Evolutionary conservation across 164 flowering plant genomes (phyloP).

Genomic region (Taxillus chinensis): DNA sequence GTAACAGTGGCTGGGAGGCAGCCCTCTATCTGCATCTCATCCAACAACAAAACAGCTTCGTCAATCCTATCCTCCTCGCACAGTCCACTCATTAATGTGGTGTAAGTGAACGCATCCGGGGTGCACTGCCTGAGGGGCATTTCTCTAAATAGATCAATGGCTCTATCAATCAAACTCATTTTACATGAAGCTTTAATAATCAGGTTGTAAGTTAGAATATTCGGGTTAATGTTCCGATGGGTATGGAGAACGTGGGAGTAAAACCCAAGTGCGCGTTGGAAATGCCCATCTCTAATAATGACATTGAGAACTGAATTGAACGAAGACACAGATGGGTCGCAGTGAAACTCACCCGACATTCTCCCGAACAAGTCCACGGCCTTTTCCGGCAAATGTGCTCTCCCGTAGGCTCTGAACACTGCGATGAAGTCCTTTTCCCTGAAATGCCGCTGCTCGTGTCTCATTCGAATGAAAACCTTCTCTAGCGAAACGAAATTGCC

Average conservation of each 20-base stretch:
- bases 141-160: conserved; percentile 55
- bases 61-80: conserved; percentile 66
- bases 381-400: conserved; percentile 42
- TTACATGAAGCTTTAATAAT: conserved; percentile 65
- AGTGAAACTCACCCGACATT: conserved; percentile 56
- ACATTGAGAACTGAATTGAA: conserved; percentile 83
- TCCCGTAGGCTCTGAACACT: conserved; percentile 68
- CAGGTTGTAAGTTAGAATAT: conserved; percentile 62
- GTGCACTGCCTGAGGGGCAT: conserved; percentile 41
- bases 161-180: conserved; percentile 49
- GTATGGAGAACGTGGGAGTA: conserved; percentile 21
- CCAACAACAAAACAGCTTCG: conserved; percentile 74
- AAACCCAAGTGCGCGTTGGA: conserved; percentile 39
- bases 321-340: conserved; percentile 50
- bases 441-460: conserved; percentile 41
- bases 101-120: conserved; percentile 72
- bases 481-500: conserved; percentile 53
- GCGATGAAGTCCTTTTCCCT: conserved; percentile 45
- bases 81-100: conserved; percentile 88
- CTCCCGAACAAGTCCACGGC: conserved; percentile 59
- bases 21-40: conserved; percentile 93
- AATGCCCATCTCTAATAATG: conserved; percentile 42
- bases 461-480: conserved; percentile 49
- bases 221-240: conserved; percentile 35
- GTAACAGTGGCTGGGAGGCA: conserved; percentile 49